Evolutionary conservation across 805 yeast species (phyloP).

Genomic region (Pichia thaimueangensis): DNA sequence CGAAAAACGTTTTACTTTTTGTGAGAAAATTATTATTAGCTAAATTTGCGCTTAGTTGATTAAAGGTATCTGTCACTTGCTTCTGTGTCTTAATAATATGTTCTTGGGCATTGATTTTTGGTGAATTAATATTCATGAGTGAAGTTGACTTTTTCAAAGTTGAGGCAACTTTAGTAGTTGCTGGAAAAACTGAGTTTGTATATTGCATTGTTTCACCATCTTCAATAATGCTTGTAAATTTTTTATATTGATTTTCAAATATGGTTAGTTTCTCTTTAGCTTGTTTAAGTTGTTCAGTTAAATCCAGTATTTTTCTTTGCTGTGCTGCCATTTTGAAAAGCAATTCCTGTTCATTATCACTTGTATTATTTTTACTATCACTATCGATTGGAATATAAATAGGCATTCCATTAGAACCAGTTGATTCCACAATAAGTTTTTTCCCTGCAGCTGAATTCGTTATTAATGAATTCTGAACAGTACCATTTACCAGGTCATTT

Average conservation of each 20-base stretch:
- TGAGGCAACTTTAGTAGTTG: background rate
- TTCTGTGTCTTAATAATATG: conserved; percentile 10
- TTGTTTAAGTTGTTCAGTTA: conserved; percentile 38
- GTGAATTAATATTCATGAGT: conserved; percentile 11
- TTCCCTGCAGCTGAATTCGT: background rate
- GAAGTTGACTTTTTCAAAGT: conserved; percentile 14
- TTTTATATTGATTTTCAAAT: conserved; percentile 30
- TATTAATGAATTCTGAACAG: background rate
- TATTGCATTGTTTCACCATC: background rate
- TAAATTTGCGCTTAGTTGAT: conserved; percentile 21
- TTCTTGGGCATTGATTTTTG: conserved; percentile 3
- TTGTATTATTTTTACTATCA: conserved; percentile 1
- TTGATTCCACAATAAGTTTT: background rate
- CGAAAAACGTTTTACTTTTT: conserved; percentile 24
- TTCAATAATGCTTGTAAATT: conserved; percentile 1
- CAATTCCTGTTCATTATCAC: conserved; percentile 16
- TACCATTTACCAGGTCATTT: background rate
- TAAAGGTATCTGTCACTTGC: conserved; percentile 18
- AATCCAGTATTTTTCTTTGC: conserved; percentile 46
- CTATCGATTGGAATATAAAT: conserved; percentile 31
- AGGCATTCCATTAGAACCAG: conserved; percentile 27
- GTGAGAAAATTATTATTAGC: conserved; percentile 21
- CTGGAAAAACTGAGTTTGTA: background rate
- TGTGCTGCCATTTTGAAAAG: conserved; percentile 41
- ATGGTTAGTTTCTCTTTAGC: conserved; percentile 34